These are phyloP conservation scores for Nothophytophthora sp. DNA, from an alignment of 352 stramenopile genomes.

Conservation along the genomic window DNA sequence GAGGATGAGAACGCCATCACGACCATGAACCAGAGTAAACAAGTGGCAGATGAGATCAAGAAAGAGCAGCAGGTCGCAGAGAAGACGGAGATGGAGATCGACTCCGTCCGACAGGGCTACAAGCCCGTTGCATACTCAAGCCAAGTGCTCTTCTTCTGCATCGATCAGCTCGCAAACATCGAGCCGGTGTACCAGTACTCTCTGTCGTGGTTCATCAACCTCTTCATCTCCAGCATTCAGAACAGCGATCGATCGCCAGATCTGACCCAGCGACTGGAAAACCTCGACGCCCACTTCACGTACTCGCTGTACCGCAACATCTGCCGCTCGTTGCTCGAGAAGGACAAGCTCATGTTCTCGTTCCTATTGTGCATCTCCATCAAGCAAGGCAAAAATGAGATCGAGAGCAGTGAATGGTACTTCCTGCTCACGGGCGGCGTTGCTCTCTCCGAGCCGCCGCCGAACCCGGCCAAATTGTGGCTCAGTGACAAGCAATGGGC, in stretches of 20 bases:
- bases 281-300: slow-evolving; percentile 95
- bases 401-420: slow-evolving; percentile 79
- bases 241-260: slow-evolving; percentile 75
- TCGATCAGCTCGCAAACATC: slow-evolving; percentile 91
- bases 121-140: slow-evolving; percentile 89
- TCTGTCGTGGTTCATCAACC: slow-evolving; percentile 96
- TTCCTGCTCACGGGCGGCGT: slow-evolving; percentile 95
- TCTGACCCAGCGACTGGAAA: slow-evolving; percentile 81
- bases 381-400: slow-evolving; percentile 74
- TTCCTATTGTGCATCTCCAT: slow-evolving; percentile 95
- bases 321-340: slow-evolving; percentile 96
- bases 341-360: slow-evolving; percentile 96
- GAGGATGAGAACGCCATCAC: slow-evolving; percentile 96
- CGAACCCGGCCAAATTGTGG: slow-evolving; percentile 57
- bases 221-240: slow-evolving; percentile 93
- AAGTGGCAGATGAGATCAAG: slow-evolving; percentile 94
- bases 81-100: slow-evolving; percentile 93
- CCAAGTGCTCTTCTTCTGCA: slow-evolving; percentile 95
- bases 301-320: slow-evolving; percentile 95
- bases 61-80: slow-evolving; percentile 93
- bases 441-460: slow-evolving; percentile 83
- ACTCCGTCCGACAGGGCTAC: slow-evolving; percentile 91
- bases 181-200: slow-evolving; percentile 98
- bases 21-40: slow-evolving; percentile 92
- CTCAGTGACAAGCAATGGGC: slow-evolving; percentile 91